A percentile compares a stretch with the other conserved stretches of the same genome.
Conservation (phyloP, 2,329 filamentous ascomycete species). For the Microsporum canis region DNA sequence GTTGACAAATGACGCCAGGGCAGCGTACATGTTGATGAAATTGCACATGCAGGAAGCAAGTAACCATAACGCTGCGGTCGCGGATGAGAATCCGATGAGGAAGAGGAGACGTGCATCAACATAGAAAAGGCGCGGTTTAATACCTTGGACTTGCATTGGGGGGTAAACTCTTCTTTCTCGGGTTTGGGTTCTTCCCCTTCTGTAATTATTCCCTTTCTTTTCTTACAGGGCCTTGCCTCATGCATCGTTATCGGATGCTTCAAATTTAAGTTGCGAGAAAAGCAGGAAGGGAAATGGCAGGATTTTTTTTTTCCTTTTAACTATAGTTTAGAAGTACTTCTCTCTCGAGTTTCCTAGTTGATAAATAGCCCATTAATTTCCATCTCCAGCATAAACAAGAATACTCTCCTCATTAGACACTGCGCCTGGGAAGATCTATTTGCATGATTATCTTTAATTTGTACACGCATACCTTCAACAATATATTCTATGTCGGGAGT, state of each 20-base stretch:
- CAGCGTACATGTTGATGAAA: constrained; percentile 29
- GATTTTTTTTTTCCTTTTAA: too few species aligned
- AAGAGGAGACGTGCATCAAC: constrained; percentile 15
- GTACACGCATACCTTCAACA: background rate
- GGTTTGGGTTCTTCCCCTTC: background rate
- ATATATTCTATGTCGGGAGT: too few species aligned
- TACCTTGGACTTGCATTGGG: background rate
- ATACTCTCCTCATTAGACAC: too few species aligned
- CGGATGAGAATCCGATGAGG: constrained; percentile 13
- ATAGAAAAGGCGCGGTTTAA: background rate
- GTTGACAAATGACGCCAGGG: constrained; percentile 23
- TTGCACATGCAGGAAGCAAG: constrained; percentile 24
- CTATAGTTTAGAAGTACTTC: too few species aligned
- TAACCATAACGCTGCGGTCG: constrained; percentile 8
- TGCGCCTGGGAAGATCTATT: too few species aligned
- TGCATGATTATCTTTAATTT: too few species aligned
- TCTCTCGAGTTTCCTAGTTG: too few species aligned
- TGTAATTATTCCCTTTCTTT: background rate
- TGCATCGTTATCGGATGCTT: background rate
- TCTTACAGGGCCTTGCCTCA: background rate
- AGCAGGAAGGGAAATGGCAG: too few species aligned
- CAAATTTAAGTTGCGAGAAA: background rate
- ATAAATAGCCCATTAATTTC: too few species aligned
- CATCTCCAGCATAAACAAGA: too few species aligned
- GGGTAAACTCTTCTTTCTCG: background rate